phyloP scores from a whole-genome alignment of 2,329 filamentous ascomycete species.

The Alternaria burnsii region DNA sequence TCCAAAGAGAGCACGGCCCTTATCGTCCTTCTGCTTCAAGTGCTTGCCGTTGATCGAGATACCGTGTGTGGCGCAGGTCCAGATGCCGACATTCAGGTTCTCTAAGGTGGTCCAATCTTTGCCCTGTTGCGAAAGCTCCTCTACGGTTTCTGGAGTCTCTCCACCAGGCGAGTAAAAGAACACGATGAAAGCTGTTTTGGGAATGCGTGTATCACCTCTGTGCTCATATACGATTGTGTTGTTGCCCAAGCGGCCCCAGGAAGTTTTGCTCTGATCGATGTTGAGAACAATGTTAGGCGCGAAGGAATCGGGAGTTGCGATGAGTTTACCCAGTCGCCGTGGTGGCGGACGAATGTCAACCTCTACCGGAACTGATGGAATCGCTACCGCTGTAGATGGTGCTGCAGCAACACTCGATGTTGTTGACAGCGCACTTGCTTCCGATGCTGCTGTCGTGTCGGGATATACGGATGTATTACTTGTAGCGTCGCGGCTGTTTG shows the following conservation, averaged over 20 bases:
- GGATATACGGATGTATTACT: conserved; percentile 34
- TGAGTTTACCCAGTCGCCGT: conserved; percentile 69
- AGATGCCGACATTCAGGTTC: conserved; percentile 74
- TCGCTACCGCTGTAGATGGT: conserved; percentile 28
- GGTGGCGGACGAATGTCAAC: conserved; percentile 51
- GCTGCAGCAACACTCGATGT: conserved; percentile 23
- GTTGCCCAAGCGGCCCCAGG: conserved; percentile 76
- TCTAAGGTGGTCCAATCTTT: conserved; percentile 63
- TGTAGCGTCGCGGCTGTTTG: conserved; percentile 26
- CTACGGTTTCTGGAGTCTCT: conserved; percentile 68
- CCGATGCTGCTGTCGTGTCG: conserved; percentile 41
- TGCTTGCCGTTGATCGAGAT: conserved; percentile 79
- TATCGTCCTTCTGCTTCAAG: conserved; percentile 65
- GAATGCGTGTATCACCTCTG: conserved; percentile 72
- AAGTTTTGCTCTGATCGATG: conserved; percentile 72
- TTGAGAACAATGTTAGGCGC: conserved; percentile 68
- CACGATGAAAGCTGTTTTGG: conserved; percentile 82
- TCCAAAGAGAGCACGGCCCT: conserved; percentile 65
- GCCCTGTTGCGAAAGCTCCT: conserved; percentile 52
- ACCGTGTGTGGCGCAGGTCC: conserved; percentile 78
- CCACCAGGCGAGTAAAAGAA: conserved; percentile 69
- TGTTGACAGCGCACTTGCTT: conserved; percentile 25
- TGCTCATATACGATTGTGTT: conserved; percentile 75
- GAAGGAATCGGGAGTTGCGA: conserved; percentile 71
- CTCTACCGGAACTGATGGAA: conserved; percentile 33